phyloP scores from a whole-genome alignment of 2,329 filamentous ascomycete species.

The Aspergillus sp. region DNA sequence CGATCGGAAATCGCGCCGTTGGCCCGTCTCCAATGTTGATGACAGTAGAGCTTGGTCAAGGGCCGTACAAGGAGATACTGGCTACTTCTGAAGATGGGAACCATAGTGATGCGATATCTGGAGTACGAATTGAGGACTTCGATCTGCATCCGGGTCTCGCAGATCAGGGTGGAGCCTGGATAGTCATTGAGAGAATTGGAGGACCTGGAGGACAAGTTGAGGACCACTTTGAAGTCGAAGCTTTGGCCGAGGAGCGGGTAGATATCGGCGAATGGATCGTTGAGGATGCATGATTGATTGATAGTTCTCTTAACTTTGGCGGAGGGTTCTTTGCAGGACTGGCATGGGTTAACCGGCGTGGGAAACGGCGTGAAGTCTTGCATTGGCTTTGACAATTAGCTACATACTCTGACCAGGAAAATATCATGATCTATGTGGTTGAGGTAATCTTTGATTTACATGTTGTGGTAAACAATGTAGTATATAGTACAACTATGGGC shows the following conservation, averaged over 20 bases:
- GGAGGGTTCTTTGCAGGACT: not conserved
- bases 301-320: too few relatives aligned
- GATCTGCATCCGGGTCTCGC: conserved; percentile 69
- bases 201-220: conserved; percentile 55
- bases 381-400: too few relatives aligned
- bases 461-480: too few relatives aligned
- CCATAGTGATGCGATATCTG: conserved; percentile 68
- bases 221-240: conserved; percentile 47
- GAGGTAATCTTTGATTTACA: not conserved
- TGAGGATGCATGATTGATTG: conserved; percentile 31
- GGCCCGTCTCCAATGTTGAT: conserved; percentile 63
- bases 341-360: too few relatives aligned
- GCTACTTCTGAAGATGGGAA: conserved; percentile 71
- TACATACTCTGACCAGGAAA: too few relatives aligned
- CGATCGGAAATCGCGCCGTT: conserved; percentile 40
- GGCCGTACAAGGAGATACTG: conserved; percentile 66
- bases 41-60: conserved; percentile 71
- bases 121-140: conserved; percentile 71
- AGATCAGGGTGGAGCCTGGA: conserved; percentile 65
- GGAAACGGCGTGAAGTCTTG: too few relatives aligned
- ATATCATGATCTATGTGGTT: too few relatives aligned
- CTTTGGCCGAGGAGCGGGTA: conserved; percentile 45
- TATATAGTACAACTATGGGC: too few relatives aligned
- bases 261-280: conserved; percentile 47
- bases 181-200: conserved; percentile 81